These are phyloP conservation scores for Rhodotorula sp. DNA, from an alignment of 1,284 basidiomycete genomes.

Conservation along the genomic window DNA sequence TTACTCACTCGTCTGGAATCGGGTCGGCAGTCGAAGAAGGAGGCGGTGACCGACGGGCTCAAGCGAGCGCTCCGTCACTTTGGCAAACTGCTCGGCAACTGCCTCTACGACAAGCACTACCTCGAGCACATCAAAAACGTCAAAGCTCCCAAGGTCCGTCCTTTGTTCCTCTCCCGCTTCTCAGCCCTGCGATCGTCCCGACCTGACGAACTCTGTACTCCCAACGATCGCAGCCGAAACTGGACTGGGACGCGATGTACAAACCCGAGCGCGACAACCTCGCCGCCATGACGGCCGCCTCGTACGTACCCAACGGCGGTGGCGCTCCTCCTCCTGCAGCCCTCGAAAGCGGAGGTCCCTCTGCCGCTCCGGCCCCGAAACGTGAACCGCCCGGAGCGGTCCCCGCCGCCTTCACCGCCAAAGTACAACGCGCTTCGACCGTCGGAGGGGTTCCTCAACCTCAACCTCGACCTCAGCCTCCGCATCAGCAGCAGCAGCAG, in stretches of 20 bases:
- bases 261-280: constrained; percentile 51
- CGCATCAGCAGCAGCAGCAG: neutral
- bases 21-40: constrained; percentile 80
- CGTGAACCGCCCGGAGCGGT: neutral
- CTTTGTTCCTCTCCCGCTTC: neutral
- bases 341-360: neutral
- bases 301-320: neutral
- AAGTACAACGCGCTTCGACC: constrained; percentile 8
- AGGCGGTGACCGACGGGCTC: constrained; percentile 90
- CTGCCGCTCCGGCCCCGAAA: neutral
- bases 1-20: neutral
- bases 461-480: neutral
- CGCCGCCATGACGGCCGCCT: neutral
- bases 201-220: neutral
- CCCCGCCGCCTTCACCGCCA: constrained; percentile 2
- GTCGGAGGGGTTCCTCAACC: neutral
- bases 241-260: constrained; percentile 70
- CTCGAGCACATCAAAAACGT: constrained; percentile 81
- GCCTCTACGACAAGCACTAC: constrained; percentile 90
- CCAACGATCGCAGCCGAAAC: constrained; percentile 60
- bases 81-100: constrained; percentile 92
- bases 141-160: constrained; percentile 69
- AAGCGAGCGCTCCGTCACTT: constrained; percentile 90
- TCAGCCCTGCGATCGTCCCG: too few relatives aligned
- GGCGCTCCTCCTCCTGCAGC: constrained; percentile 1